A percentile compares a stretch with the other conserved stretches of the same genome.
Evolutionary conservation across 345 rosid genomes (phyloP).

Genomic region (Clausena lansium): DNA sequence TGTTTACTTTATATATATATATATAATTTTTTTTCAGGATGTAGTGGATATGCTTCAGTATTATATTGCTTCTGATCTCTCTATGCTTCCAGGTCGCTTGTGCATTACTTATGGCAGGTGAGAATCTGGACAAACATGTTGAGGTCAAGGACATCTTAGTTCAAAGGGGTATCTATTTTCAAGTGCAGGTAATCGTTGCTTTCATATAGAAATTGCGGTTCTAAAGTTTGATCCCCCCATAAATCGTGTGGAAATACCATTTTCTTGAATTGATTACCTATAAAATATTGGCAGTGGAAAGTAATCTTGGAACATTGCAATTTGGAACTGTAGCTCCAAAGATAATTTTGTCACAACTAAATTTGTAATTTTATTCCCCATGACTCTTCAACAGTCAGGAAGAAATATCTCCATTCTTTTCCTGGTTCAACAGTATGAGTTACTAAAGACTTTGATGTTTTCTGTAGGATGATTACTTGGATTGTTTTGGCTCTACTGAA

Average conservation of each 20-base stretch:
- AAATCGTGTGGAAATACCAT: background rate
- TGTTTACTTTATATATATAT: background rate
- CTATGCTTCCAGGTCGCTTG: slow-evolving; percentile 36
- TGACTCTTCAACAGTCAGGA: background rate
- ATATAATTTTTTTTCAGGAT: background rate
- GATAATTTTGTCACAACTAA: background rate
- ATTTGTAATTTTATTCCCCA: background rate
- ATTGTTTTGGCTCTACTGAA: slow-evolving; percentile 42
- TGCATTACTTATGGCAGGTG: slow-evolving; percentile 43
- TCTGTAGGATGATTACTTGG: slow-evolving; percentile 48
- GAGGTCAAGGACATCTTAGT: slow-evolving; percentile 37
- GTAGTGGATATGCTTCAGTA: background rate
- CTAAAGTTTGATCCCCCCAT: background rate
- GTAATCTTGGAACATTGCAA: background rate
- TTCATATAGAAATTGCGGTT: background rate
- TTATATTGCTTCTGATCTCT: background rate
- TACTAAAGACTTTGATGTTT: background rate
- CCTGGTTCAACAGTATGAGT: background rate
- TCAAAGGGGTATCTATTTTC: slow-evolving; percentile 46
- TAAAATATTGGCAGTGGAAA: background rate
- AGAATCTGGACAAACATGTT: slow-evolving; percentile 37
- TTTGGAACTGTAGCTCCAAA: background rate
- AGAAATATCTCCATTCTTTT: background rate
- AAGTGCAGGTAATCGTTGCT: slow-evolving; percentile 36
- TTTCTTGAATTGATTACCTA: background rate